Conservation (phyloP, 192 early-diverging fungal species). For the Coemansia aciculifera region DNA sequence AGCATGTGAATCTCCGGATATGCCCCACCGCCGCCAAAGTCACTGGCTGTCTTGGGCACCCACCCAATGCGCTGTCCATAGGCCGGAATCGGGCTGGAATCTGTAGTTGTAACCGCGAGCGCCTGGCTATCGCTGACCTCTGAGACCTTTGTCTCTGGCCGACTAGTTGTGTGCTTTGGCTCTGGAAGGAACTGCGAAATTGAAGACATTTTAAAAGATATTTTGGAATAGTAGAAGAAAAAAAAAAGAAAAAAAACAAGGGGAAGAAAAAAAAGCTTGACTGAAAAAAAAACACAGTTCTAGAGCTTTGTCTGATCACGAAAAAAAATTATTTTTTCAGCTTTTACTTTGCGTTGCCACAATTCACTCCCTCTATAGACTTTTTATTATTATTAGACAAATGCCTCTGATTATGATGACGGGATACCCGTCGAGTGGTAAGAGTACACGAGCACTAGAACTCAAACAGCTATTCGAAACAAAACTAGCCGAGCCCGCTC, state of each 20-base stretch:
- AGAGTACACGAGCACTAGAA: conserved; percentile 77
- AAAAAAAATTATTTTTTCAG: background rate
- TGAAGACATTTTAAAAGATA: conserved; percentile 35
- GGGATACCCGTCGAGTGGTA: conserved; percentile 89
- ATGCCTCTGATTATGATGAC: conserved; percentile 94
- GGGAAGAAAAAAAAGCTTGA: conserved; percentile 6
- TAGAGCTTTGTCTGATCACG: background rate
- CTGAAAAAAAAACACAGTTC: background rate
- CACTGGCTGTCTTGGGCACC: conserved; percentile 74
- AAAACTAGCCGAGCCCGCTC: conserved; percentile 36
- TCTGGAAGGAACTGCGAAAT: conserved; percentile 53
- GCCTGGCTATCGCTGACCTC: background rate
- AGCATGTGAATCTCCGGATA: conserved; percentile 91
- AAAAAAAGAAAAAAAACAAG: conserved; percentile 10
- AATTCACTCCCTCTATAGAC: background rate
- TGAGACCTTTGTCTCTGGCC: background rate
- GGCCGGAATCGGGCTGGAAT: conserved; percentile 55
- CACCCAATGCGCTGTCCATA: conserved; percentile 81
- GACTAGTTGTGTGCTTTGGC: conserved; percentile 30
- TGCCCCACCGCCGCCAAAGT: conserved; percentile 97
- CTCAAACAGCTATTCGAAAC: conserved; percentile 62
- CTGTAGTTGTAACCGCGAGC: background rate
- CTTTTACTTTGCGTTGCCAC: background rate
- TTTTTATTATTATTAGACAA: background rate
- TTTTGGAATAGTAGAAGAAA: background rate